Percentiles rank a stretch among this genome's conserved stretches.
Evolutionary conservation across 139 green algal species (phyloP).

Genomic region (Micractinium sp.): DNA sequence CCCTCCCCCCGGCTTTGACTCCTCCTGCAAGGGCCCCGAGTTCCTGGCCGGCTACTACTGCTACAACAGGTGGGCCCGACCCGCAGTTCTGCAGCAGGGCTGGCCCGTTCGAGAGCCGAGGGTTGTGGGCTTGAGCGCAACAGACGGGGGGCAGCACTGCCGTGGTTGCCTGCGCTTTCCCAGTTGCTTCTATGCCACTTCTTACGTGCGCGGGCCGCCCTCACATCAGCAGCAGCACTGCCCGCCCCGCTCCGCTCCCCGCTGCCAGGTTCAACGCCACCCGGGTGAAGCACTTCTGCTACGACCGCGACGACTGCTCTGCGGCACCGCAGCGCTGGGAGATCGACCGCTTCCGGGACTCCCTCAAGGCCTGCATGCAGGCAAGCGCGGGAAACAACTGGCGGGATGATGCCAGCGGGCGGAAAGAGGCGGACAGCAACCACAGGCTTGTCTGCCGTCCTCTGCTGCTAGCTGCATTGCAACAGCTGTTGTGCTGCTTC

Average conservation of each 20-base stretch:
- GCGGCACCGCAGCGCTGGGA: not conserved
- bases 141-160: no score
- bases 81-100: not conserved
- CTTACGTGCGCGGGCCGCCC: no score
- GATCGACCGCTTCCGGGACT: constrained; percentile 19
- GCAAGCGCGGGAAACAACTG: not conserved
- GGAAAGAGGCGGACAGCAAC: not conserved
- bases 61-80: not conserved
- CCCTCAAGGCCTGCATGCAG: constrained; percentile 30
- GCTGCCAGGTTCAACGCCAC: constrained; percentile 26
- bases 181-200: no score
- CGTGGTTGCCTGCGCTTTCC: no score
- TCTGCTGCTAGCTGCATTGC: no score
- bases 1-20: constrained; percentile 28
- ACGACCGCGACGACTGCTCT: constrained; percentile 17
- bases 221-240: no score
- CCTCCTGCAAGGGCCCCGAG: constrained; percentile 17
- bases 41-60: constrained; percentile 23
- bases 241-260: not conserved
- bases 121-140: no score
- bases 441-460: not conserved
- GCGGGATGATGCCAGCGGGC: not conserved
- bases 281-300: constrained; percentile 33
- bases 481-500: no score
- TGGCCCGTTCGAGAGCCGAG: no score